Base-by-base conservation (phyloP, 192 early-diverging fungal species). In the Coemansia sp. region DNA sequence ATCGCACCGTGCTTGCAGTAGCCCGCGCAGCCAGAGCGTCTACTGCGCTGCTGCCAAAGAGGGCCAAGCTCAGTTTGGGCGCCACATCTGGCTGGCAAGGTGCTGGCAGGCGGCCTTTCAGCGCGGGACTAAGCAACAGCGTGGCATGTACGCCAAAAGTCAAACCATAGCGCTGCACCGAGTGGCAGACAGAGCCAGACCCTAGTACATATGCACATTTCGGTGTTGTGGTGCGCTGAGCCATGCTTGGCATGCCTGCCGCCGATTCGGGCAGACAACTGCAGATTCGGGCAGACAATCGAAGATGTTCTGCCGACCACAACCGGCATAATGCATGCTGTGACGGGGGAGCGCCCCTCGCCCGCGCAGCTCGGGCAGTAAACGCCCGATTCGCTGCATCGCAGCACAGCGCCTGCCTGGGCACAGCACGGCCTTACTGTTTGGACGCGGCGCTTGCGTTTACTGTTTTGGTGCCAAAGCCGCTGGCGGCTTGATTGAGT, bases 401-500 rank as follows among this genome's bases (percentile, higher is more conserved):
- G 21, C 51, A 21, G 51, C 51, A 26, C 41, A 45, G 41, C 41
- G 16, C 41, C 16, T 12, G 53, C 11, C 26, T 31, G 26, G 22
- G 19, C 12, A 14, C 22, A 26, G 52, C 26, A 55, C 14, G 26
- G 53, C 26, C 53, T 29, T 55, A 55, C 53, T 55, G 53, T 55
- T 25, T 29, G 50, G 61, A 6, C 35, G 48, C 45, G 23, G 22
- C 35, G 52, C 39, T 64, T 51, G 49, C 11, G 14, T 52, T n/a
- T 14, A 25, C 63, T 29, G 53, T 43, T 55, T 55, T 55, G 53
- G 29, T 6, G 53, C 29, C 14, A 53, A 55, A 55, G 53, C 53
- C 53, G 53, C 26, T 17, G 51, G 51, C 51, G 51, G 51, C 51
- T 53, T 53, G 51, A 53, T 17, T 49, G 48, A 19, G 19, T 19